Evolutionary conservation across 2,329 filamentous ascomycete species (phyloP).

Genomic region (Hypoxylon sp.): DNA sequence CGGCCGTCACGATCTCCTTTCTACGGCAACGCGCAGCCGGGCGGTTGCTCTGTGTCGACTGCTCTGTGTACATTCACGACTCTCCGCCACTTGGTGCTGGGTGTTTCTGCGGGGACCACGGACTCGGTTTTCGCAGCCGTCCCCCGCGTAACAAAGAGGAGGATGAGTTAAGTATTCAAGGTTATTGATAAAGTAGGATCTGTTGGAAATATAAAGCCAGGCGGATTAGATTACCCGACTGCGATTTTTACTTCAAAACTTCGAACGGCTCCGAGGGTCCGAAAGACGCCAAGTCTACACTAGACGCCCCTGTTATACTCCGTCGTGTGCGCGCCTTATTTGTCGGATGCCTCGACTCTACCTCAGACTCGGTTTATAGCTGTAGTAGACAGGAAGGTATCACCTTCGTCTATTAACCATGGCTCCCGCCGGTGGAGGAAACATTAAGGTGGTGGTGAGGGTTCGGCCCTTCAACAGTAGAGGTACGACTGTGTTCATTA

Average conservation of each 20-base stretch:
- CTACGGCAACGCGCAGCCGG: slow-evolving; percentile 35
- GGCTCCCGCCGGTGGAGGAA: slow-evolving; percentile 83
- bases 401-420: slow-evolving; percentile 61
- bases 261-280: slow-evolving; percentile 25
- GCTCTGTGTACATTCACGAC: slow-evolving; percentile 20
- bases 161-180: slow-evolving; percentile 26
- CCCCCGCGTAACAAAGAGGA: slow-evolving; percentile 37
- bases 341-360: slow-evolving; percentile 49
- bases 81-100: slow-evolving; percentile 29
- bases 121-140: slow-evolving; percentile 21
- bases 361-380: slow-evolving; percentile 40
- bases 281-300: slow-evolving; percentile 15
- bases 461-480: slow-evolving; percentile 94
- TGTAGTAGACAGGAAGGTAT: slow-evolving; percentile 46
- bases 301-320: slow-evolving; percentile 35
- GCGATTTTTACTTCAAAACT: slow-evolving; percentile 24
- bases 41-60: slow-evolving; percentile 27
- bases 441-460: slow-evolving; percentile 99
- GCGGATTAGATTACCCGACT: slow-evolving; percentile 26
- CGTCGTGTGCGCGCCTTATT: slow-evolving; percentile 31
- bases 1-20: slow-evolving; percentile 7
- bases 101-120: slow-evolving; percentile 26
- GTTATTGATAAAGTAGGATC: slow-evolving; percentile 19
- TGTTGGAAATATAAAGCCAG: slow-evolving; percentile 27
- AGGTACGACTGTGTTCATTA: slow-evolving; percentile 70